Percentiles rank a stretch among this genome's conserved stretches.
phyloP scores from a whole-genome alignment of 192 early-diverging fungal species.

The Piromyces sp. region DNA sequence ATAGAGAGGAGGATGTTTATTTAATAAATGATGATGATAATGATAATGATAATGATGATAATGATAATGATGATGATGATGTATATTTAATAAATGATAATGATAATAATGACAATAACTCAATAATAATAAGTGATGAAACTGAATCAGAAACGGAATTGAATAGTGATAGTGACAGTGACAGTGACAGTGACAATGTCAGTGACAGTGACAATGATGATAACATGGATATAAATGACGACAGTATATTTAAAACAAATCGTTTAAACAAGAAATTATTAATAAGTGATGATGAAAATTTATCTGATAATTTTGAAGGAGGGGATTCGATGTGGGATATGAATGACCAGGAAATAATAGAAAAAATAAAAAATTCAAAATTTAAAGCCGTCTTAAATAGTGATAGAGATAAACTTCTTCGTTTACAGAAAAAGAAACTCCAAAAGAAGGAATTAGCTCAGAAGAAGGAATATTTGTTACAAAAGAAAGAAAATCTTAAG shows the following conservation, averaged over 20 bases:
- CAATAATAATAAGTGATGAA: too few species aligned
- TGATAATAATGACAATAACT: neutral
- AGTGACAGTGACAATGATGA: too few species aligned
- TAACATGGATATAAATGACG: neutral
- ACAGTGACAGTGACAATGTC: too few species aligned
- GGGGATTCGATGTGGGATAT: neutral
- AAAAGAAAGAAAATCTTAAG: neutral
- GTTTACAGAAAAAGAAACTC: neutral
- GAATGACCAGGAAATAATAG: neutral
- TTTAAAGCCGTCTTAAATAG: neutral
- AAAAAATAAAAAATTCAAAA: neutral
- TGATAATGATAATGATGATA: neutral
- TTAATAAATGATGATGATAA: too few species aligned
- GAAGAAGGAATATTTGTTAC: neutral
- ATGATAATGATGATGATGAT: neutral
- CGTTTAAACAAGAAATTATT: neutral
- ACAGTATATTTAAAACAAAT: neutral
- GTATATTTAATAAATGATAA: too few species aligned
- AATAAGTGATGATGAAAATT: neutral
- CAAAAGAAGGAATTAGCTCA: neutral
- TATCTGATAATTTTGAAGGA: neutral
- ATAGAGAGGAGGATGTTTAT: too few species aligned
- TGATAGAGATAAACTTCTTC: neutral
- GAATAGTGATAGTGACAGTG: too few species aligned
- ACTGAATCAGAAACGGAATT: neutral